Evolutionary conservation across 2,329 filamentous ascomycete genomes (phyloP), one percentile per base, ranked within the genome.

Genomic region (Colletotrichum lentis): DNA sequence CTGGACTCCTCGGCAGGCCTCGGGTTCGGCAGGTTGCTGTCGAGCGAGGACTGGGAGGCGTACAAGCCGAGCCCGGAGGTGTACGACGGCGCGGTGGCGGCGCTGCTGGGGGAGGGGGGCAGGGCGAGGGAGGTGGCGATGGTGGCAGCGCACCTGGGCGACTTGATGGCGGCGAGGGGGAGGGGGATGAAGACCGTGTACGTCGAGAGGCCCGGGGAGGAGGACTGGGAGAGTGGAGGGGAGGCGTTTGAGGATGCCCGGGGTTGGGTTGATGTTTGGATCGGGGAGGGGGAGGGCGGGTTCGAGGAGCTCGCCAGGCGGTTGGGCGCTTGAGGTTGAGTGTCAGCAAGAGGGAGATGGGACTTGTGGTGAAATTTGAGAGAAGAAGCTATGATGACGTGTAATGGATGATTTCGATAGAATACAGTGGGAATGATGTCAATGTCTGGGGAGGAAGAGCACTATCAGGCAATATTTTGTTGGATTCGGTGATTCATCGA

Each of bases 81-180:
- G 2, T 96, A 96, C 74, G 82, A 85, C 1, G 91, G 92, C 4
- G 91, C 90, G 0, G 90, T 83, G 2, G 77, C 81, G 64, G 82
- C 80, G 71, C 77, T 94, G 60, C 20, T 55, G 3, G 62, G 65
- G 0, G 61, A 59, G 2, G 86, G 84, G 0, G 69, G 89, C 49
- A 72, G 84, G 69, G 85, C 89, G 0, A 75, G 76, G 2, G 83
- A 94, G 74, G 90, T 92, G 65, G 90, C 88, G 22, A 88, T 96
- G 86, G 91, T 96, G 22, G 92, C 93, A 18, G 89, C 92, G 44
- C 92, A 95, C 78, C 79, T 95, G 66, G 77, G 74, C 6, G 92
- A 95, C 77, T 78, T 96, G 62, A 80, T 86, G 69, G 90, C 85
- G 0, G 92, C 92, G 5, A 88, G 87, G 72, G 75, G 73, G 2